These are phyloP conservation scores for Grammothele lineata DNA, from an alignment of 768 basidiomycete genomes.

Conservation along the genomic window DNA sequence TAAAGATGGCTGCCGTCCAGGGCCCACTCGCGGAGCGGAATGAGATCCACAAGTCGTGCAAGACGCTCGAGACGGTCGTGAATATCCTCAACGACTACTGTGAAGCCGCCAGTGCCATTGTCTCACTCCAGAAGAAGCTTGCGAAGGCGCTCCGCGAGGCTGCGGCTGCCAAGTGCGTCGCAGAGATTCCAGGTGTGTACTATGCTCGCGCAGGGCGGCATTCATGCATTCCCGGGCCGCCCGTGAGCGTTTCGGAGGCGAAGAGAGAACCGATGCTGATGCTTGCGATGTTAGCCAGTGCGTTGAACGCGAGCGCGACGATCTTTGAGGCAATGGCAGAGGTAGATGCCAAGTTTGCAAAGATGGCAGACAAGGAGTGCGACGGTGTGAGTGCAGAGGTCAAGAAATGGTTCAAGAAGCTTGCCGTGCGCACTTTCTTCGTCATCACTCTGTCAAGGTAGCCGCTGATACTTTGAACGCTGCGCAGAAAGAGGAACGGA, in stretches of 20 bases:
- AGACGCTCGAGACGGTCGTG: constrained; percentile 65
- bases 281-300: constrained; percentile 48
- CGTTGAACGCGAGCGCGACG: constrained; percentile 57
- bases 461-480: neutral
- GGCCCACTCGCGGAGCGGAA: neutral
- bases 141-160: constrained; percentile 67
- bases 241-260: no score
- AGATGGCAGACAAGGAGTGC: constrained; percentile 71
- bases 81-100: constrained; percentile 69
- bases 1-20: neutral
- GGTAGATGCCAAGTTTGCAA: constrained; percentile 70
- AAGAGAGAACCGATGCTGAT: no score
- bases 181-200: constrained; percentile 57
- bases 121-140: constrained; percentile 68
- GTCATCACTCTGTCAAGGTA: neutral
- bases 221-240: neutral
- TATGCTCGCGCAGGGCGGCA: neutral
- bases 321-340: constrained; percentile 71
- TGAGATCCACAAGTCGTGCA: constrained; percentile 81
- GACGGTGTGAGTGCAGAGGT: constrained; percentile 60
- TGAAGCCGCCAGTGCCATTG: constrained; percentile 61
- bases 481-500: constrained; percentile 72
- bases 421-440: constrained; percentile 47
- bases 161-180: constrained; percentile 53
- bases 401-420: constrained; percentile 85